Base-by-base conservation (phyloP, 2,329 filamentous ascomycete genomes). In the Ampelomyces quisqualis region DNA sequence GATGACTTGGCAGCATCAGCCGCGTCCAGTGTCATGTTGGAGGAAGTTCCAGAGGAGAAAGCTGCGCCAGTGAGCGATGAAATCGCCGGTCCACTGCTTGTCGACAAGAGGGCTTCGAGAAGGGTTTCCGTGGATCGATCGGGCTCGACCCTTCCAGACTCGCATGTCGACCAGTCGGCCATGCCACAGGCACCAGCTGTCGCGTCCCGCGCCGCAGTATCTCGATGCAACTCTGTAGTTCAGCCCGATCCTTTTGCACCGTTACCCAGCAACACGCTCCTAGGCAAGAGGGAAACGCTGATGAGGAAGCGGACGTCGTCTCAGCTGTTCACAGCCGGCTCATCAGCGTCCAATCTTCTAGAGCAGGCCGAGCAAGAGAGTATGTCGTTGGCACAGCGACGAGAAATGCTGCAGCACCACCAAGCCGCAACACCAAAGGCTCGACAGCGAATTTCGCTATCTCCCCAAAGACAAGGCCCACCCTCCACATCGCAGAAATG, bases 361-460 rank as follows among this genome's bases (percentile, higher is more conserved):
- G 53, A 47, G 28, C 41, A 48, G 45, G 27, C 31, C 52, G 44
- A 63, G 53, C 72, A 76, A 1, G 87, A 90, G 45, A 80, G 90
- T 40, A 74, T 91, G 51, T 84, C 87, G 0, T 74, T 93, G 13
- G 85, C 81, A 28, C 80, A 86, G 55, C 82, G 86, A 38, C 59
- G 65, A 46, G 58, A 61, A 11, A 38, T 68, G 11, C 61, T 73
- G 8, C 67, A 71, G 45, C 47, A 59, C 13, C 60, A 67, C 19
- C 56, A 61, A 28, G 28, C 43, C 7, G 18, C 35, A 15, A 38
- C 51, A n/a, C 39, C 47, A 4, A 17, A 30, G 13, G 34, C 51
- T 17, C 45, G 47, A n/a, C 35, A 51, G 9, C 49, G 53, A 27
- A 11, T 43, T 4, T 45, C 52, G 2, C 5, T 48, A 2, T 34